These are phyloP conservation scores for Tilletia caries DNA, from an alignment of 1,284 basidiomycete species.

Conservation along the genomic window DNA sequence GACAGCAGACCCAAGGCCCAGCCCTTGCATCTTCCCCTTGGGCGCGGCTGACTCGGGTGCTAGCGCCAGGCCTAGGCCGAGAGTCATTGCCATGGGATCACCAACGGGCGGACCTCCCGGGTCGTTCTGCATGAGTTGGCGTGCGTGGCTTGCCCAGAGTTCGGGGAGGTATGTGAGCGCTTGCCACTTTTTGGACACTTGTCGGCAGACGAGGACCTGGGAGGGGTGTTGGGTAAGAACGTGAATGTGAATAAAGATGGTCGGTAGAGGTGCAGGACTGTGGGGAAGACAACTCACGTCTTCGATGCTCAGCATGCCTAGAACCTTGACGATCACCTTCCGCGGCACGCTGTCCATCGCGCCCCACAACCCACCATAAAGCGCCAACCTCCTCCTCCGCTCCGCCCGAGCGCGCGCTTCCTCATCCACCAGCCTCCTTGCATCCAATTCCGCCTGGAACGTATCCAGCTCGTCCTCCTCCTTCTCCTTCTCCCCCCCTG, in stretches of 20 bases:
- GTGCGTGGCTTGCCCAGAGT: slow-evolving; percentile 73
- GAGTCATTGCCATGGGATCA: slow-evolving; percentile 11
- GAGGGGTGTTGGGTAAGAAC: slow-evolving; percentile 34
- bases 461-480: slow-evolving; percentile 28
- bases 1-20: neutral
- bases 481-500: neutral
- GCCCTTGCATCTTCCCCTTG: neutral
- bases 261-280: slow-evolving; percentile 13
- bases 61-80: neutral
- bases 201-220: slow-evolving; percentile 27
- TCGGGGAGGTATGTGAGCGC: slow-evolving; percentile 67
- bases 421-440: slow-evolving; percentile 40
- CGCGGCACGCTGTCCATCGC: slow-evolving; percentile 71
- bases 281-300: slow-evolving; percentile 59
- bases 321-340: slow-evolving; percentile 65
- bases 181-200: slow-evolving; percentile 76
- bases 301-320: slow-evolving; percentile 65
- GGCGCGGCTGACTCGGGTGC: neutral
- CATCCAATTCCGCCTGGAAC: slow-evolving; percentile 29
- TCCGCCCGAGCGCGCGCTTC: slow-evolving; percentile 57
- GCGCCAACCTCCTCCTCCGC: slow-evolving; percentile 59
- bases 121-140: slow-evolving; percentile 70
- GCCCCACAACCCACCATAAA: slow-evolving; percentile 75
- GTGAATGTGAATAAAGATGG: slow-evolving; percentile 55
- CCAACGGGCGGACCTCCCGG: slow-evolving; percentile 56